Evolutionary conservation across 1,284 basidiomycete genomes (phyloP).

Genomic region (Trametes hirsuta): DNA sequence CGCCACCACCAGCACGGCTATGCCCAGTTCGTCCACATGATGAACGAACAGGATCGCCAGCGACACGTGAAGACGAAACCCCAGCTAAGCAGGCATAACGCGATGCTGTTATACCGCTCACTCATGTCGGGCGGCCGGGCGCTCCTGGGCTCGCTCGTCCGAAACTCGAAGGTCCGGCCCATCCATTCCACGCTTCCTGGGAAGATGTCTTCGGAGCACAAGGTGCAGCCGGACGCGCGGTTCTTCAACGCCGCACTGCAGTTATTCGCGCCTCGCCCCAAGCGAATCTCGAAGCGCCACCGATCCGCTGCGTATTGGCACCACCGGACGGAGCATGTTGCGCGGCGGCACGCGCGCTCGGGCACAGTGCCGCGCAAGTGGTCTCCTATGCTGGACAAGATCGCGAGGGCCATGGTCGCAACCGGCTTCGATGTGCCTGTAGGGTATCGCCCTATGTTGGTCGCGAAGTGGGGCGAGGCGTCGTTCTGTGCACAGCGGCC

Average conservation of each 20-base stretch:
- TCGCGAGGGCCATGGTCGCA: conserved; percentile 49
- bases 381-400: conserved; percentile 46
- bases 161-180: neutral
- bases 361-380: conserved; percentile 30
- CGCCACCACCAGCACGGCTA: conserved; percentile 39
- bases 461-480: conserved; percentile 38
- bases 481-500: conserved; percentile 21
- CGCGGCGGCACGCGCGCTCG: conserved; percentile 28
- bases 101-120: conserved; percentile 38
- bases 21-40: conserved; percentile 35
- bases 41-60: neutral
- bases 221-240: conserved; percentile 51
- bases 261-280: conserved; percentile 44
- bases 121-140: conserved; percentile 40
- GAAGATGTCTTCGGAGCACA: conserved; percentile 1
- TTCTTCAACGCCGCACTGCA: conserved; percentile 70
- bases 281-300: conserved; percentile 32
- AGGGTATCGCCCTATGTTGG: conserved; percentile 47
- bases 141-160: conserved; percentile 29
- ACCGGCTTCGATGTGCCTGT: conserved; percentile 51
- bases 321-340: conserved; percentile 29
- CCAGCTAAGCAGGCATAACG: conserved; percentile 33
- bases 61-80: conserved; percentile 17
- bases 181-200: neutral
- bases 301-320: conserved; percentile 33